Evolutionary conservation across 2,329 filamentous ascomycete species (phyloP), one percentile per base, ranked within the genome.

Genomic region (Plectosphaerella sp.): DNA sequence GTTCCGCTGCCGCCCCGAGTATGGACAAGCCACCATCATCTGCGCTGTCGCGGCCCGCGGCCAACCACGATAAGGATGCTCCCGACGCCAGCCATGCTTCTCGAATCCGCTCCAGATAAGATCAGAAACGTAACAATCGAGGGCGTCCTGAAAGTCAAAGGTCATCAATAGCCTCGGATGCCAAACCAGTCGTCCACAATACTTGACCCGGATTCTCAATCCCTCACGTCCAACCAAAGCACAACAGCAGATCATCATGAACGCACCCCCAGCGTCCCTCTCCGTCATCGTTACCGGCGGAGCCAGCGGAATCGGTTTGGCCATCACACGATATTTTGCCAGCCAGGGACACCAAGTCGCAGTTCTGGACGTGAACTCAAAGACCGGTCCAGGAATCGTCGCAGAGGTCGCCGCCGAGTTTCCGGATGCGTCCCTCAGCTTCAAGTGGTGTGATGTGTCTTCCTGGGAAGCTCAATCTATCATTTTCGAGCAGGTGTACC

Each of bases 401-500:
- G 56, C 59, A 7, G 56, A 61, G 18, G 48, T 69, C 4, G 54
- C 61, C 3, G 35, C 59, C 10, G 61, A 67, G 37, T 59, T 59
- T 45, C 62, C 66, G 2, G 16, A 54, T 12, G 56, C 60, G 4
- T 53, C 20, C 0, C 55, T 69, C 4, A 54, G 52, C 15, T 74
- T 72, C 57, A 55, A 62, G 41, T 55, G 58, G 46, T 69, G 66
- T 56, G 67, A 74, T 49, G 63, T 74, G 7, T 61, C 68, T 0
- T 68, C 65, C 4, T 74, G 72, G 61, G 56, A 60, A 5, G 60
- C 57, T n/a, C 67, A 68, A 50, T 61, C 67, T 1, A 56, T 60
- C 2, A 57, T 52, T 0, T 71, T 66, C 18, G 37, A 22, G 14
- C 20, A 20, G 9, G 48, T 49, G n/a, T 36, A 49, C 5, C 5